Conservation (phyloP, 805 yeast species). For the Tetrapisispora namnaoensis region DNA sequence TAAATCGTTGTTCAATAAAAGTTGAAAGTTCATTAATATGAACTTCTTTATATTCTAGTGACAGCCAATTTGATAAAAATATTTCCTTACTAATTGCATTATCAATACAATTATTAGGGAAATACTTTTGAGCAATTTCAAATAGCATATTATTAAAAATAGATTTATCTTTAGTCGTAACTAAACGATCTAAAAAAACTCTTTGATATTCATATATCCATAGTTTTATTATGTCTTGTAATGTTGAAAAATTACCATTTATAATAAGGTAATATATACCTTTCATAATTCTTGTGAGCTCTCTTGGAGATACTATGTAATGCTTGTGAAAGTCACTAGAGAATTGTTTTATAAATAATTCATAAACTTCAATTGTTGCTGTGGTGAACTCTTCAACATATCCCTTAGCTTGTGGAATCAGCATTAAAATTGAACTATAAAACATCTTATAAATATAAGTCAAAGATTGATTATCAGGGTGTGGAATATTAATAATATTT, state of each 20-base stretch:
- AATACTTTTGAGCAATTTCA: constrained; percentile 29
- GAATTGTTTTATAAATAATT: constrained; percentile 34
- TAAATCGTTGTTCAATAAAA: constrained; percentile 55
- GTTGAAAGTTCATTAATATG: constrained; percentile 35
- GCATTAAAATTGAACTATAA: constrained; percentile 44
- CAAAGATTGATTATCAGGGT: constrained; percentile 60
- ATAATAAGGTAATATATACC: constrained; percentile 53
- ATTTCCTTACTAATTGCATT: constrained; percentile 41
- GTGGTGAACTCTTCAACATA: constrained; percentile 42
- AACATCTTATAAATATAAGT: constrained; percentile 57
- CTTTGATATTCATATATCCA: constrained; percentile 80
- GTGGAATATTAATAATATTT: constrained; percentile 61
- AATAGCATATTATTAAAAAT: constrained; percentile 39
- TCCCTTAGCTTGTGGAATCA: constrained; percentile 51
- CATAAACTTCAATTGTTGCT: constrained; percentile 61
- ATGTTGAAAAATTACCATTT: constrained; percentile 31
- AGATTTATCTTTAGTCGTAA: constrained; percentile 34
- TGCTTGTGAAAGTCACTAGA: constrained; percentile 37
- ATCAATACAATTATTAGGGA: constrained; percentile 37
- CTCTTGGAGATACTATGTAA: constrained; percentile 81
- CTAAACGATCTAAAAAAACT: constrained; percentile 66
- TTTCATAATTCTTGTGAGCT: constrained; percentile 75
- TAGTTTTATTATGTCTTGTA: constrained; percentile 38
- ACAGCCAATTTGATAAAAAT: constrained; percentile 66
- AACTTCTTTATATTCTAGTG: constrained; percentile 52